These are phyloP conservation scores for Colletotrichum shisoi DNA, from an alignment of 2,329 filamentous ascomycete species.

Conservation along the genomic window DNA sequence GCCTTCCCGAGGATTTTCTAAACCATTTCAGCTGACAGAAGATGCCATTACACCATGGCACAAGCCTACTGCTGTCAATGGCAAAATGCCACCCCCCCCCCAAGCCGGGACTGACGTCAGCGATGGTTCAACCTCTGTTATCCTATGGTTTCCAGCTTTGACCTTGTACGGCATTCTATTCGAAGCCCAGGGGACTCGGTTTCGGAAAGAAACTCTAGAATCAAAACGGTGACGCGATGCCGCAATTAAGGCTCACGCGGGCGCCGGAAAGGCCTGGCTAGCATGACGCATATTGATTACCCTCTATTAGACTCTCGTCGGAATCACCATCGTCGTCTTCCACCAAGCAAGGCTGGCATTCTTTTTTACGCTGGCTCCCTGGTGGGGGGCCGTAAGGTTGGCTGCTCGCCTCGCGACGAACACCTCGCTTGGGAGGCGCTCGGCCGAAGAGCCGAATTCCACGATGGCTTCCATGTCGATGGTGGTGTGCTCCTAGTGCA, in stretches of 20 bases:
- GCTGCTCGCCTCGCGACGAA: slow-evolving; percentile 30
- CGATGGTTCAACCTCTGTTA: slow-evolving; percentile 3
- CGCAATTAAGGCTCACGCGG: slow-evolving; percentile 16
- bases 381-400: slow-evolving; percentile 15
- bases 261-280: neutral
- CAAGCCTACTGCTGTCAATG: slow-evolving; percentile 23
- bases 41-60: slow-evolving; percentile 31
- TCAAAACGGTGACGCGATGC: slow-evolving; percentile 29
- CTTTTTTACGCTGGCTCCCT: slow-evolving; percentile 6
- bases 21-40: slow-evolving; percentile 37
- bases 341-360: slow-evolving; percentile 1
- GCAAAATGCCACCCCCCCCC: neutral
- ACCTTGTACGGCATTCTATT: slow-evolving; percentile 33
- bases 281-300: slow-evolving; percentile 29
- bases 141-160: slow-evolving; percentile 28
- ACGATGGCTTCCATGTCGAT: slow-evolving; percentile 20
- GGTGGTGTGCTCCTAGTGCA: slow-evolving; percentile 18
- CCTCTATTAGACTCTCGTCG: slow-evolving; percentile 15
- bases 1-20: slow-evolving; percentile 26
- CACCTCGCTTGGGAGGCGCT: slow-evolving; percentile 19
- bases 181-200: slow-evolving; percentile 21
- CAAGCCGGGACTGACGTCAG: slow-evolving; percentile 35
- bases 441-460: slow-evolving; percentile 14
- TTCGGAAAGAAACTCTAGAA: slow-evolving; percentile 31
- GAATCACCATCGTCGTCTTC: slow-evolving; percentile 4